phyloP scores from a whole-genome alignment of 495 filamentous ascomycete genomes.

The Penicillium parvum region DNA sequence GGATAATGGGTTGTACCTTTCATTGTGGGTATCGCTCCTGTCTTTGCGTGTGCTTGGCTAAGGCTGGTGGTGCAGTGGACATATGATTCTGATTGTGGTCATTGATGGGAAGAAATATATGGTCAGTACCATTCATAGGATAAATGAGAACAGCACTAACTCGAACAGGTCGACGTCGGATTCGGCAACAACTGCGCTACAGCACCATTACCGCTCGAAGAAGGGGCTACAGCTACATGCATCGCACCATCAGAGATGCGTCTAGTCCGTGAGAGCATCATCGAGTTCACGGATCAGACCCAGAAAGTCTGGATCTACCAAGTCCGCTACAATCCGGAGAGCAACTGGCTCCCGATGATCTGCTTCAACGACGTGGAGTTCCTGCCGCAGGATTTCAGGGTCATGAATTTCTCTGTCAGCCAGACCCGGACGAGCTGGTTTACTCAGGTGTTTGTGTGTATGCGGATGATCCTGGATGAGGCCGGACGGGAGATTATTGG shows the following conservation, averaged over 20 bases:
- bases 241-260: constrained; percentile 49
- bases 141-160: too few species aligned
- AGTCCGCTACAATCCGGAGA: constrained; percentile 40
- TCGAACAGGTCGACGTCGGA: constrained; percentile 60
- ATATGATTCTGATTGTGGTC: constrained; percentile 66
- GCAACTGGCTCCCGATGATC: constrained; percentile 51
- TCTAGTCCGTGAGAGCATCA: constrained; percentile 40
- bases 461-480: constrained; percentile 47
- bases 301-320: constrained; percentile 59
- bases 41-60: background rate
- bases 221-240: constrained; percentile 33
- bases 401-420: constrained; percentile 57
- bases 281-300: constrained; percentile 36
- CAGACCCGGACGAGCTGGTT: constrained; percentile 47
- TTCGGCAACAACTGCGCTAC: constrained; percentile 60
- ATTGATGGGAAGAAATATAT: constrained; percentile 52
- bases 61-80: constrained; percentile 24
- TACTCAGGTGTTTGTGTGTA: constrained; percentile 47
- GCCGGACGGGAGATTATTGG: constrained; percentile 45
- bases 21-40: constrained; percentile 22
- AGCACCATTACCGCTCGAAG: constrained; percentile 48
- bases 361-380: constrained; percentile 60
- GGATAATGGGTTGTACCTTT: constrained; percentile 20
- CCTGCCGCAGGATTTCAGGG: constrained; percentile 49
- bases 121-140: constrained; percentile 21